Base-by-base conservation (phyloP, 1,284 basidiomycete genomes). In the Cryptococcus sp. region DNA sequence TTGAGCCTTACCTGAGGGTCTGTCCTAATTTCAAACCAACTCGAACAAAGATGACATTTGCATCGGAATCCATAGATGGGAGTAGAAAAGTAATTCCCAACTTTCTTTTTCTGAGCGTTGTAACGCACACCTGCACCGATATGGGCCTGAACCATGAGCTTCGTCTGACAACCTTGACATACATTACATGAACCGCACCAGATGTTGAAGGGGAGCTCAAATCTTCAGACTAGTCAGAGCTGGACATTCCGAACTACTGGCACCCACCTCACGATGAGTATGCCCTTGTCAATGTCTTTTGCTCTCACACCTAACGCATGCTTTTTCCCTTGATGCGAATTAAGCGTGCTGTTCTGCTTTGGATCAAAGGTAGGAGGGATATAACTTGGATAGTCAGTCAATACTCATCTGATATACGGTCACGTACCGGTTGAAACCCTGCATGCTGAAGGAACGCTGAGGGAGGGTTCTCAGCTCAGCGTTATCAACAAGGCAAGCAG, bases 91-190 rank as follows among this genome's bases (percentile, higher is more conserved):
- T 99, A 98, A 61, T 84, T 86, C n/a, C 94, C 96, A 15, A 96
- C 83, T 76, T 95, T 96, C 78, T 87, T 87, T 82, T 99, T 99
- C 75, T 97, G 92, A 0, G 96, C 96, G 67, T 99, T 99, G 81
- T 96, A 98, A 2, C 96, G 88, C 3, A 97, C 94, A 33, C 94
- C 93, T 83, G 94, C 94, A 14, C 93, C 93, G 57, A 97, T 90
- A 77, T 96, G 93, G 64, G 87, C 88, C 76, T 71, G 56, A 13
- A 43, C 23, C 8, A 46, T 46, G 2, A 41, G 38, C 10, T 41
- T 10, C 10, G 38, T n/a, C 10, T 41, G 38, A 10, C 38, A 10
- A n/a, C 38, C 10, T 41, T 33, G n/a, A 60, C 70, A 49, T 36
- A 71, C 72, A 37, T 93, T 85, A 76, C 94, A 98, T 77, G 86